Percentiles rank a stretch among this genome's conserved stretches.
These are phyloP conservation scores for Tuber magnatum DNA, from an alignment of 495 filamentous ascomycete species.

Conservation along the genomic window DNA sequence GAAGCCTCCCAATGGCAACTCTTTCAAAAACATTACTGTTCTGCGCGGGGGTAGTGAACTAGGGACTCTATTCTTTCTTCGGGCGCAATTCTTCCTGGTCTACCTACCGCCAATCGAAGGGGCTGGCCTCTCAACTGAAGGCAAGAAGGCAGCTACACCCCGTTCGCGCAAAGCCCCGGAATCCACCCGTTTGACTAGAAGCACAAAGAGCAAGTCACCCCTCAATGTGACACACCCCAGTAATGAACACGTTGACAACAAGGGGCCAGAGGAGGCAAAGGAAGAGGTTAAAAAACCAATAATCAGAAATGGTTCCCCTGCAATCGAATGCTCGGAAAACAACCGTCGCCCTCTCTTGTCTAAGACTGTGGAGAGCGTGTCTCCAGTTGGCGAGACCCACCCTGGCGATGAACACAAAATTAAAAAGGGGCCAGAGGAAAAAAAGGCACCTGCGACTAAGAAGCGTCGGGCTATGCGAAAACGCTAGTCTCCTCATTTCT, in stretches of 20 bases:
- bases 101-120: background rate
- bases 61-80: slow-evolving; percentile 27
- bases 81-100: background rate
- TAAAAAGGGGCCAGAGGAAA: background rate
- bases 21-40: slow-evolving; percentile 36
- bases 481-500: background rate
- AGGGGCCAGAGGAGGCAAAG: background rate
- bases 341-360: background rate
- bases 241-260: background rate
- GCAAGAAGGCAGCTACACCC: background rate
- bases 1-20: slow-evolving; percentile 39
- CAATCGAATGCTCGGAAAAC: background rate
- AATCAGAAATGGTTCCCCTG: background rate
- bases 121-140: background rate
- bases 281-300: background rate
- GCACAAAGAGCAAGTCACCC: background rate
- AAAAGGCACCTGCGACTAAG: background rate
- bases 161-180: background rate
- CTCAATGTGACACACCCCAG: background rate
- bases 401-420: background rate
- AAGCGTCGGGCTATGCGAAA: background rate
- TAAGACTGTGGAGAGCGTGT: background rate
- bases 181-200: background rate
- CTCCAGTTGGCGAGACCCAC: background rate
- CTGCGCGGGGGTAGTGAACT: slow-evolving; percentile 36